phyloP scores from a whole-genome alignment of 2,329 filamentous ascomycete species.

The Aaosphaeria pasadenensis region DNA sequence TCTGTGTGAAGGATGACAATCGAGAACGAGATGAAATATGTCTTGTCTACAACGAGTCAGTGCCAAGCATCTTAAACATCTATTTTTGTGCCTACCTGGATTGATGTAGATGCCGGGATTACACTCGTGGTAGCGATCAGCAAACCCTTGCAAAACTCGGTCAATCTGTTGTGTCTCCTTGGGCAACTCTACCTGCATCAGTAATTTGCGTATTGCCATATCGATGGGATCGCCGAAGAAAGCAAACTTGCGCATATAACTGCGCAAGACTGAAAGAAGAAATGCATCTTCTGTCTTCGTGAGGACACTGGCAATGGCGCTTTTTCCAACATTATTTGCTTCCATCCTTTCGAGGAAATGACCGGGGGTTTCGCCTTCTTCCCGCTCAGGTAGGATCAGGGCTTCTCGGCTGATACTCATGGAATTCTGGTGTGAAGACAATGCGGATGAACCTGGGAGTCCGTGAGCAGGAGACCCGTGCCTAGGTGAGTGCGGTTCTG shows the following conservation, averaged over 20 bases:
- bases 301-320: conserved; percentile 78
- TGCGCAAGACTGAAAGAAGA: conserved; percentile 76
- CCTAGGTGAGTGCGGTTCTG: conserved; percentile 60
- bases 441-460: conserved; percentile 66
- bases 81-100: conserved; percentile 49
- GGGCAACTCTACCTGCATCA: conserved; percentile 94
- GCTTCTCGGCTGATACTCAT: conserved; percentile 73
- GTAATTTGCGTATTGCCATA: conserved; percentile 90
- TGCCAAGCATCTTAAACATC: background rate
- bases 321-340: conserved; percentile 71
- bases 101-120: conserved; percentile 93
- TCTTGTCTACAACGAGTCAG: conserved; percentile 62
- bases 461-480: conserved; percentile 60
- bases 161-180: conserved; percentile 99
- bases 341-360: conserved; percentile 85
- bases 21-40: conserved; percentile 98
- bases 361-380: conserved; percentile 85
- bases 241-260: conserved; percentile 91
- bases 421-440: conserved; percentile 78
- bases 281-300: conserved; percentile 87
- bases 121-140: conserved; percentile 95
- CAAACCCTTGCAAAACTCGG: conserved; percentile 87
- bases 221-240: conserved; percentile 98
- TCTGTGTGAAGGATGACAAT: conserved; percentile 95
- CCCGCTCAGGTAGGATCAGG: conserved; percentile 68